Evolutionary conservation across 805 yeast genomes (phyloP), one percentile per base, ranked within the genome.

Genomic region (Saccharomycopsis amapae): DNA sequence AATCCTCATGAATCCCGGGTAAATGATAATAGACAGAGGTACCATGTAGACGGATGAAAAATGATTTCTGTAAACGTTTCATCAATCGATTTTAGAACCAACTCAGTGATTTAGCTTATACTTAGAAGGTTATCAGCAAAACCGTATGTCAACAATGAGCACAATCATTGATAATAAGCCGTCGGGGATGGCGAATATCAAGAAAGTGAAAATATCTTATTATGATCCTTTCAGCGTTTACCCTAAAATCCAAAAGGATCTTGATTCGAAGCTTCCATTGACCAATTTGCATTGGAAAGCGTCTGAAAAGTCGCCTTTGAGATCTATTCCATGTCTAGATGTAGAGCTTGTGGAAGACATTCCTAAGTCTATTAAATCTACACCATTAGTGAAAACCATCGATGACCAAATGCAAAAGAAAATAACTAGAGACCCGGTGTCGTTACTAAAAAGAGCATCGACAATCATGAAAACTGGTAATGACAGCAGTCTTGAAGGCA

Each of bases 191-290:
- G 3, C 18, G 3, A 23, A 22, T 31, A 18, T 23, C 22, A 17
- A 42, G 31, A 50, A 46, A 26, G 46, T 52, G 5, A 46, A 43
- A n/a, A 30, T 50, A 1, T 51, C 53, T 3, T 84, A 75, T 59
- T 83, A 79, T 57, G 95, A 86, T 53, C 95, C 95, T 1, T 82
- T 81, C 56, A 70, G 73, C 23, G 72, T 80, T 1, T 76, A 68
- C 54, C 68, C 73, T 2, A 57, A 62, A 35, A 58, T 83, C 15
- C 55, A 66, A 49, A 56, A 61, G 2, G 73, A 69, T 7, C 58
- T 85, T 15, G 62, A 60, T 18, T 43, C 68, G 10, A 68, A 70
- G 42, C 65, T 81, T 2, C 81, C 79, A 2, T 65, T 85, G 24
- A 72, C 79, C 2, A 80, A 81, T 42, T 64, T 86, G 23, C 88